These are phyloP conservation scores for Jamesozyma jinghongensis DNA, from an alignment of 805 yeast genomes.

Conservation along the genomic window DNA sequence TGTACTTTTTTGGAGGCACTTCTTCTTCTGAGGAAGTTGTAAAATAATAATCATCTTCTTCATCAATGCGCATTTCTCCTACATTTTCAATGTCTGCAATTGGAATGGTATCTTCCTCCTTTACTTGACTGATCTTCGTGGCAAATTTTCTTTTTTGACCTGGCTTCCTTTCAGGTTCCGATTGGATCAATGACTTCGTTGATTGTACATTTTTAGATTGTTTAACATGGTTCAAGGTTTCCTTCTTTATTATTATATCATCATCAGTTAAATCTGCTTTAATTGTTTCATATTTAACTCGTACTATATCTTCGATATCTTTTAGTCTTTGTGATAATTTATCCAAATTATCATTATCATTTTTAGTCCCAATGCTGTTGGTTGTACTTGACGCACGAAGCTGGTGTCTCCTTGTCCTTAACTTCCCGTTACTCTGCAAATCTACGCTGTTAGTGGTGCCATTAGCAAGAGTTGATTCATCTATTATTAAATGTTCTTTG, in stretches of 20 bases:
- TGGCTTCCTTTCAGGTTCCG: background rate
- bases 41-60: constrained; percentile 19
- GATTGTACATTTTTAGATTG: background rate
- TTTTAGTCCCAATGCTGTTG: background rate
- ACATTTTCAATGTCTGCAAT: background rate
- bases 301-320: constrained; percentile 1
- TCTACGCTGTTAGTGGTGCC: constrained; percentile 8
- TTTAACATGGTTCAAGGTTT: background rate
- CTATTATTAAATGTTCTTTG: constrained; percentile 13
- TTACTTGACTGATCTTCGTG: background rate
- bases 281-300: background rate
- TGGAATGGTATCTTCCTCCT: background rate
- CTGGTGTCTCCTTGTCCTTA: constrained; percentile 3
- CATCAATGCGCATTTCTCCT: too few species aligned
- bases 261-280: background rate
- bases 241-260: background rate
- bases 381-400: background rate
- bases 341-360: background rate
- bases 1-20: constrained; percentile 5
- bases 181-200: too few species aligned
- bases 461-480: background rate
- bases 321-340: background rate
- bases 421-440: too few species aligned
- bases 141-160: background rate
- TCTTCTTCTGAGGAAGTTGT: constrained; percentile 29